Percentiles rank a stretch among this genome's conserved stretches.
Conservation (phyloP, 768 basidiomycete species). For the Termitomyces sp. region DNA sequence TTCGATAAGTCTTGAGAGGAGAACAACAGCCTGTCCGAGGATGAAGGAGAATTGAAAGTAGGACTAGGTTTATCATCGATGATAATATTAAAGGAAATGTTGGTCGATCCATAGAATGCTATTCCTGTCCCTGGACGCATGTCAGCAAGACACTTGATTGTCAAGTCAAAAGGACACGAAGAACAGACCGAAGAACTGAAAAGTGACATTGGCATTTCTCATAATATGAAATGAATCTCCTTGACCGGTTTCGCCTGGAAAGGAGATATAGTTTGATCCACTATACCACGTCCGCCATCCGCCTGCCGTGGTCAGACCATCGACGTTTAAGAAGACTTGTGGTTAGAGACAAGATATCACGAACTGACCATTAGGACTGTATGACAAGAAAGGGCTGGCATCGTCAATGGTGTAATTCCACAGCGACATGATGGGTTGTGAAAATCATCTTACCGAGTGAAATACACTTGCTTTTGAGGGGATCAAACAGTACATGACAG, state of each 20-base stretch:
- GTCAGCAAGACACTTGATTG: neutral
- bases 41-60: neutral
- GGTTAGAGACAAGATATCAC: neutral
- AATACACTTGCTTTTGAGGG: neutral
- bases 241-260: conserved; percentile 6
- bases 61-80: conserved; percentile 9
- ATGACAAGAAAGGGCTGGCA: conserved; percentile 14
- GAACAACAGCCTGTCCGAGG: conserved; percentile 7
- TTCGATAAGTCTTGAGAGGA: conserved; percentile 10
- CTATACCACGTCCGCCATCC: conserved; percentile 15
- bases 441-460: conserved; percentile 4
- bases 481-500: neutral
- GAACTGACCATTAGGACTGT: conserved; percentile 11
- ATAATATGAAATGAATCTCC: conserved; percentile 13
- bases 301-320: neutral
- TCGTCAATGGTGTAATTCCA: conserved; percentile 17
- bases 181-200: conserved; percentile 13
- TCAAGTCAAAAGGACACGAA: neutral
- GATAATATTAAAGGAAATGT: conserved; percentile 11
- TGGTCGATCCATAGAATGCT: conserved; percentile 8
- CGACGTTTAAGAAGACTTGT: conserved; percentile 1
- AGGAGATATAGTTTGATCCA: conserved; percentile 3
- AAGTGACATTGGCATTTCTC: conserved; percentile 10
- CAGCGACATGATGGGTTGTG: conserved; percentile 12
- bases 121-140: conserved; percentile 7